Evolutionary conservation across 768 basidiomycete species (phyloP), one percentile per base, ranked within the genome.

Genomic region (Ramaria sp.): DNA sequence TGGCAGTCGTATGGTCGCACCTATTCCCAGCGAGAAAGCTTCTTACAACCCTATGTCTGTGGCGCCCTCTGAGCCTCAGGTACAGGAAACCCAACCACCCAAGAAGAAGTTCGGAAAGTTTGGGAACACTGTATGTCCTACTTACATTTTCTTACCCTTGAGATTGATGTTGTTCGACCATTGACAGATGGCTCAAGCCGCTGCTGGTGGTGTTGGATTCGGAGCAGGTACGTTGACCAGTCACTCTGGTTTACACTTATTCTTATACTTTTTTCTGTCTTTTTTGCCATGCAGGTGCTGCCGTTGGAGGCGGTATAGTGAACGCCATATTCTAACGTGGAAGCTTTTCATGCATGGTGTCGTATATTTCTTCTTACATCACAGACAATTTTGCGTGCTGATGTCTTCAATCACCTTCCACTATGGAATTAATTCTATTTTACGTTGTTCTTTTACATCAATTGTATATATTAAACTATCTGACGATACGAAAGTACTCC

Each of bases 161-260:
- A 25, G 34, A 18, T 8, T 48, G 5, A 41, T 42, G 13, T 43
- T 45, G 38, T 12, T n/a, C n/a, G n/a, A n/a, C n/a, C 39, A 24
- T 10, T 20, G 50, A 16, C 50, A 69, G 61, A 66, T 71, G 64
- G 70, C 70, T 5, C 64, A 60, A 15, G 66, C 71, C 15, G 70
- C 72, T 34, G 72, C 67, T 16, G 84, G 85, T 27, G 87, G 87
- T 63, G 78, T 81, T 53, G 86, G 86, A 0, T 86, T 86, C 59
- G 86, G 86, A 61, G 84, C 83, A 56, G 83, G 84, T 81, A 49
- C 45, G 13, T n/a, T 41, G 16, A 47, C 9, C 42, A 20, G 15
- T 43, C 42, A 7, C 9, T 20, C 9, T 18, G 9, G 42, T 25
- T 24, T 10, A 27, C 22, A 47, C 24, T 3, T 18, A 8, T 7